These are phyloP conservation scores for Ustilago xerochloae DNA, from an alignment of 1,284 basidiomycete genomes.

Conservation along the genomic window DNA sequence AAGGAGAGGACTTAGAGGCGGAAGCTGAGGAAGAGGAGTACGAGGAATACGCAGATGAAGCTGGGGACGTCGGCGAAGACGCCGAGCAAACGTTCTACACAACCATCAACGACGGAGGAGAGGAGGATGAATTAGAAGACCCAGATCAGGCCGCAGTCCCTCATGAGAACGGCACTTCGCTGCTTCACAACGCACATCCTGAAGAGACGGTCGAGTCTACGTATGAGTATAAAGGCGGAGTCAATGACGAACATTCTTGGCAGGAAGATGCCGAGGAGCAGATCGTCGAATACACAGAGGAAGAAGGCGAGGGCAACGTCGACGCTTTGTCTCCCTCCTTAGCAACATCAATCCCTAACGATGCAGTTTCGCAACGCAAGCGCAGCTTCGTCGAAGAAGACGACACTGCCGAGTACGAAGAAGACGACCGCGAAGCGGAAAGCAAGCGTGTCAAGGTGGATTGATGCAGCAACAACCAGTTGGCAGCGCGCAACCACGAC, in stretches of 20 bases:
- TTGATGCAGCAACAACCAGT: conserved; percentile 1
- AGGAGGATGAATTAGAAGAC: conserved; percentile 41
- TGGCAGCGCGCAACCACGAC: too few species aligned
- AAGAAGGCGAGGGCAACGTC: conserved; percentile 9
- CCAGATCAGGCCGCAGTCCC: conserved; percentile 6
- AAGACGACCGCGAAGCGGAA: conserved; percentile 30
- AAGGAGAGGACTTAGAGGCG: neutral
- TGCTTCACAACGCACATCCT: conserved; percentile 1
- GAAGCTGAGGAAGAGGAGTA: conserved; percentile 2
- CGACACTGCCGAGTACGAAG: conserved; percentile 24
- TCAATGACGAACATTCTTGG: conserved; percentile 13
- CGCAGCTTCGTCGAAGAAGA: conserved; percentile 30
- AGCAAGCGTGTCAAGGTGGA: conserved; percentile 45
- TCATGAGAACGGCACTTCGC: neutral
- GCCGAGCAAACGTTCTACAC: conserved; percentile 43
- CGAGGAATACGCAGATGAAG: conserved; percentile 16
- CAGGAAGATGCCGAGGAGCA: conserved; percentile 43
- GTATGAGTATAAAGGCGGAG: conserved; percentile 6
- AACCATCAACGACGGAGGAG: conserved; percentile 25
- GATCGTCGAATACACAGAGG: conserved; percentile 49
- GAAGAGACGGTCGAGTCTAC: conserved; percentile 10
- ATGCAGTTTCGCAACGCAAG: conserved; percentile 22
- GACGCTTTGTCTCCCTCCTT: neutral
- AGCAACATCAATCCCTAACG: conserved; percentile 3
- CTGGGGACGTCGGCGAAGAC: conserved; percentile 10